Percentiles rank a stretch among this genome's conserved stretches.
Evolutionary conservation across 495 filamentous ascomycete genomes (phyloP).

Genomic region (Lasiosphaeriaceae sp.): DNA sequence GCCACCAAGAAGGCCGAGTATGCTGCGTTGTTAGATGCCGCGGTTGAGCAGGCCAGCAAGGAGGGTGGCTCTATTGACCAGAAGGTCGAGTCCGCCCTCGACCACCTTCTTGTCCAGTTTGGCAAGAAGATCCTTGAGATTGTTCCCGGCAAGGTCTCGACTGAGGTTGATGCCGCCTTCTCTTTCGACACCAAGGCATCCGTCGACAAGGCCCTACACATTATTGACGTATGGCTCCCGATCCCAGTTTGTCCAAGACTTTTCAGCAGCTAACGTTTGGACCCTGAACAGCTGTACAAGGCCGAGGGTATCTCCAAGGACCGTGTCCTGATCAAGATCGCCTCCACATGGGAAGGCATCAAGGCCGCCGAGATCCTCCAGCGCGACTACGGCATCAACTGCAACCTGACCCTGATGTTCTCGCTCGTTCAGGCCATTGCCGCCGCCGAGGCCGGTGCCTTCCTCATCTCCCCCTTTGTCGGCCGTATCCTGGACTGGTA

Average conservation of each 20-base stretch:
- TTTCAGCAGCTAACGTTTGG: not conserved
- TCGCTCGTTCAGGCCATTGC: slow-evolving; percentile 92
- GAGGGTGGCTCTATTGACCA: slow-evolving; percentile 63
- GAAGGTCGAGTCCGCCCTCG: slow-evolving; percentile 78
- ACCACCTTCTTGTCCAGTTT: slow-evolving; percentile 95
- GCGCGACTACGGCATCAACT: slow-evolving; percentile 89
- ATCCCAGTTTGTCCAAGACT: not conserved
- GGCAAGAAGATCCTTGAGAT: slow-evolving; percentile 96
- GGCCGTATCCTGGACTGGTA: slow-evolving; percentile 99
- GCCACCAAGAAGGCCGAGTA: slow-evolving; percentile 98
- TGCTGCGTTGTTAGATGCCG: slow-evolving; percentile 82
- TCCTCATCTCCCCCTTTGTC: slow-evolving; percentile 99
- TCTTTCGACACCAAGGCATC: slow-evolving; percentile 94
- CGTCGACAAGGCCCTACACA: slow-evolving; percentile 92
- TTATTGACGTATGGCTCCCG: slow-evolving; percentile 70
- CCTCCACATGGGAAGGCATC: slow-evolving; percentile 94
- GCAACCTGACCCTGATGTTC: slow-evolving; percentile 99
- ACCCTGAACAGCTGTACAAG: slow-evolving; percentile 72
- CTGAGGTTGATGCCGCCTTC: slow-evolving; percentile 94
- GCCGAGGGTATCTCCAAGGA: slow-evolving; percentile 86
- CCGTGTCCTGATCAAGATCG: slow-evolving; percentile 87
- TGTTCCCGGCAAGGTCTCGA: slow-evolving; percentile 96
- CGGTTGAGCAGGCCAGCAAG: slow-evolving; percentile 79
- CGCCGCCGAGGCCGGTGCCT: slow-evolving; percentile 92
- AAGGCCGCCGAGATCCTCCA: slow-evolving; percentile 94